These are phyloP conservation scores for Mortierella sp. DNA, from an alignment of 371 early-diverging fungal genomes.

Conservation along the genomic window DNA sequence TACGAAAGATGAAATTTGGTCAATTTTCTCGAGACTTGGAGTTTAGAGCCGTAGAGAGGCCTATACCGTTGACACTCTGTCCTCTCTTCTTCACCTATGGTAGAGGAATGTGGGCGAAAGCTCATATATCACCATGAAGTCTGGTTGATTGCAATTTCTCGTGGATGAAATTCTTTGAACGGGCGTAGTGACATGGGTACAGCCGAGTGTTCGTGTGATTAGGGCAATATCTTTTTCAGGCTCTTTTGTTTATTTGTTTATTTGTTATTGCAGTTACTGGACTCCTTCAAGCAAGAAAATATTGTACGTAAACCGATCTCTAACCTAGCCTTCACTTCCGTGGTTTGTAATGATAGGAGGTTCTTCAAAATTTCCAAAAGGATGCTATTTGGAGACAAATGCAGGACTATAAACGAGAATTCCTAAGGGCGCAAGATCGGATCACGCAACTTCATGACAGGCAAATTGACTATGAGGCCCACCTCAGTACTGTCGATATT, in stretches of 20 bases:
- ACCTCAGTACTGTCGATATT: slow-evolving; percentile 48
- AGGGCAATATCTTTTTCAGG: neutral
- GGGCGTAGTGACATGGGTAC: neutral
- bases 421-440: slow-evolving; percentile 57
- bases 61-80: slow-evolving; percentile 12
- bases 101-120: neutral
- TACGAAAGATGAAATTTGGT: slow-evolving; percentile 8
- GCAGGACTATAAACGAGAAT: slow-evolving; percentile 83
- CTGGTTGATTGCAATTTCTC: slow-evolving; percentile 2
- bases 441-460: slow-evolving; percentile 59
- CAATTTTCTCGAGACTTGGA: neutral
- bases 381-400: slow-evolving; percentile 86
- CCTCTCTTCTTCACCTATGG: slow-evolving; percentile 1
- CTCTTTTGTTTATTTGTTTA: slow-evolving; percentile 2
- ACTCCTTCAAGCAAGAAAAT: neutral
- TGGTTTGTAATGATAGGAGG: slow-evolving; percentile 30
- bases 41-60: neutral
- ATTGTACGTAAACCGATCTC: neutral
- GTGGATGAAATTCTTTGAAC: neutral
- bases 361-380: slow-evolving; percentile 73
- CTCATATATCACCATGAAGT: neutral
- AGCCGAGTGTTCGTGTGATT: slow-evolving; percentile 4
- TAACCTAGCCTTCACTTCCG: neutral
- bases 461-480: slow-evolving; percentile 56
- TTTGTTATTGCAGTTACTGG: neutral